Conservation (phyloP, 805 yeast species). For the Wickerhamomyces chaumierensis region DNA sequence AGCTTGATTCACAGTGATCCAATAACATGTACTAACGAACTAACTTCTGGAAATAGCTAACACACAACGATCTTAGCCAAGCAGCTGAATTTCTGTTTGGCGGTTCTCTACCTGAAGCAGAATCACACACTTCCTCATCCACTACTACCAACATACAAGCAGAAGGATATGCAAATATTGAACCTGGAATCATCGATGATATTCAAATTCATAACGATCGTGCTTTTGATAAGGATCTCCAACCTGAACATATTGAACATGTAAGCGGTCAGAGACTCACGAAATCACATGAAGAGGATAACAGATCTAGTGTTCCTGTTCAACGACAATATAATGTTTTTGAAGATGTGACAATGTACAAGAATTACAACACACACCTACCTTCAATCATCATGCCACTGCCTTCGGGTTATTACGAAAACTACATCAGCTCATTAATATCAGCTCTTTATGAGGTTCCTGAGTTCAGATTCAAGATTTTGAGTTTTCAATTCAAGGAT, state of each 20-base stretch:
- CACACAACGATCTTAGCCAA: neutral
- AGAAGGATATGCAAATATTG: neutral
- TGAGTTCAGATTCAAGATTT: slow-evolving; percentile 20
- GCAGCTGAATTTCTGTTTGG: neutral
- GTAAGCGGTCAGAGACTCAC: neutral
- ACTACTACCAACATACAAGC: neutral
- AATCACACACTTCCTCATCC: neutral
- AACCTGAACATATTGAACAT: neutral
- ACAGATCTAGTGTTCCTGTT: neutral
- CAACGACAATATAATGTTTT: slow-evolving; percentile 15
- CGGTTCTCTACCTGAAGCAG: neutral
- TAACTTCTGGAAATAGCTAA: neutral
- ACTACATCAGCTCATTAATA: slow-evolving; percentile 30
- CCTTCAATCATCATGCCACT: slow-evolving; percentile 27
- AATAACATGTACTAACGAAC: too few species aligned
- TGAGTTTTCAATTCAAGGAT: slow-evolving; percentile 20
- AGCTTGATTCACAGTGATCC: too few species aligned
- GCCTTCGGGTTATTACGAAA: slow-evolving; percentile 22
- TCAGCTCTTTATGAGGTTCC: slow-evolving; percentile 28
- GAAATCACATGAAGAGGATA: neutral
- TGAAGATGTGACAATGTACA: slow-evolving; percentile 21
- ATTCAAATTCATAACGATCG: neutral
- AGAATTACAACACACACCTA: slow-evolving; percentile 8
- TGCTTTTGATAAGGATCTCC: neutral
- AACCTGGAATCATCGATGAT: neutral